Evolutionary conservation across 352 stramenopile species (phyloP), one percentile per base, ranked within the genome.

Genomic region (Pythium plurisporium): DNA sequence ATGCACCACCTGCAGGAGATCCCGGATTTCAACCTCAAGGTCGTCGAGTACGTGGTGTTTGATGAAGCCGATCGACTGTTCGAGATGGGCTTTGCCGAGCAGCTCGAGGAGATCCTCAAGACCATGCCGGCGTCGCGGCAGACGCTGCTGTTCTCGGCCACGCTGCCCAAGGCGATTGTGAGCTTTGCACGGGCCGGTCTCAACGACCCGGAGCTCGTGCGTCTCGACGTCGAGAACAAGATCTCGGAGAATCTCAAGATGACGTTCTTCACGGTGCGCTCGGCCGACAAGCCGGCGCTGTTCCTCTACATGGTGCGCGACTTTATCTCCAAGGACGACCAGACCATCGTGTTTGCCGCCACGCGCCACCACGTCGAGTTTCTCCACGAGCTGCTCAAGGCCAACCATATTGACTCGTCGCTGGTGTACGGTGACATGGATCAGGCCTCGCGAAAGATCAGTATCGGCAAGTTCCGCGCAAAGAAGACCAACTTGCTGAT

Each of bases 41-140:
- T 69, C 22, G 82, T 98, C 29, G 87, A 98, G 65, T 94, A 94
- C 55, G 82, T 94, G 5, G 94, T 99, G 0, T 98, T 99, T 65
- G 98, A 99, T 67, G 98, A 99, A 70, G 98, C 97, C 12, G 98
- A 99, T 83, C 86, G 97, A 31, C 87, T 99, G 15, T 98, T 99
- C 71, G 98, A 99, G 70, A 99, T 99, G 97, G 98, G 98, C 15
- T 99, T 99, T 67, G 92, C 95, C 0, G 81, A 97, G 60, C 97
- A 99, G 73, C 71, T 99, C 47, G 77, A 98, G 45, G 83, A 98
- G 69, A 97, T 98, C 72, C 64, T 96, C 17, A 87, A 80, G 55
- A 94, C 82, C 44, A 96, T 98, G 80, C 89, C 94, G 3, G 70
- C 72, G 15, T 86, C 57, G 68, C 71, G 84, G 41, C 80, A 95